A percentile compares a stretch with the other conserved stretches of the same genome.
phyloP scores from a whole-genome alignment of 140 eudicot species.

The Stevia rebaudiana region DNA sequence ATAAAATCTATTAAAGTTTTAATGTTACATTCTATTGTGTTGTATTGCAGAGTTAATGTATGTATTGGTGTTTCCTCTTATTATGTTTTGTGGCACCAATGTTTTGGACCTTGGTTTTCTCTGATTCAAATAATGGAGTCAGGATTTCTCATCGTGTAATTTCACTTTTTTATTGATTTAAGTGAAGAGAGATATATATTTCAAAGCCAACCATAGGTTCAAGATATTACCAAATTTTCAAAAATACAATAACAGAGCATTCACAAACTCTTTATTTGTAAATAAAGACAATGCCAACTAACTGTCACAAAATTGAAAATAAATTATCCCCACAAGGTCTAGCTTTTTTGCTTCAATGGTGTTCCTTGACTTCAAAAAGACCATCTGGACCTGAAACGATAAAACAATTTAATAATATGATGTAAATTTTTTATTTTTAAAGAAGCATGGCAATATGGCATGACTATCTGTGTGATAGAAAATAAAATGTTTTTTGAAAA shows the following conservation, averaged over 20 bases:
- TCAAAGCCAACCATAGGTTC: neutral
- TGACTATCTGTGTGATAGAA: neutral
- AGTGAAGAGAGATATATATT: neutral
- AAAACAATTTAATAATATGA: neutral
- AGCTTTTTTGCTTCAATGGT: slow-evolving; percentile 29
- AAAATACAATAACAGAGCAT: neutral
- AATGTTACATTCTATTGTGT: slow-evolving; percentile 8
- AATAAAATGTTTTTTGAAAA: no score
- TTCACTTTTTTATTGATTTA: neutral
- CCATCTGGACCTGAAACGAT: slow-evolving; percentile 74
- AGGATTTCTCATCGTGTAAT: neutral
- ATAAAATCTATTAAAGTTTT: slow-evolving; percentile 17
- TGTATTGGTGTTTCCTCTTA: neutral
- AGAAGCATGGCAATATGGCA: neutral
- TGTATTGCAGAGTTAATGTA: slow-evolving; percentile 9
- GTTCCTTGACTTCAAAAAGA: slow-evolving; percentile 62
- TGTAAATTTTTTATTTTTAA: neutral
- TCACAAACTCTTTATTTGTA: slow-evolving; percentile 13
- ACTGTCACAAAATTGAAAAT: neutral
- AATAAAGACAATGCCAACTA: neutral
- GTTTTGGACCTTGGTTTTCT: neutral
- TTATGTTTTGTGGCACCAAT: slow-evolving; percentile 15
- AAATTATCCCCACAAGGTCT: neutral
- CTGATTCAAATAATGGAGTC: slow-evolving; percentile 9
- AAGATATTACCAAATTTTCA: neutral